Conservation (phyloP, 1,284 basidiomycete species). For the Tranzscheliella williamsii region DNA sequence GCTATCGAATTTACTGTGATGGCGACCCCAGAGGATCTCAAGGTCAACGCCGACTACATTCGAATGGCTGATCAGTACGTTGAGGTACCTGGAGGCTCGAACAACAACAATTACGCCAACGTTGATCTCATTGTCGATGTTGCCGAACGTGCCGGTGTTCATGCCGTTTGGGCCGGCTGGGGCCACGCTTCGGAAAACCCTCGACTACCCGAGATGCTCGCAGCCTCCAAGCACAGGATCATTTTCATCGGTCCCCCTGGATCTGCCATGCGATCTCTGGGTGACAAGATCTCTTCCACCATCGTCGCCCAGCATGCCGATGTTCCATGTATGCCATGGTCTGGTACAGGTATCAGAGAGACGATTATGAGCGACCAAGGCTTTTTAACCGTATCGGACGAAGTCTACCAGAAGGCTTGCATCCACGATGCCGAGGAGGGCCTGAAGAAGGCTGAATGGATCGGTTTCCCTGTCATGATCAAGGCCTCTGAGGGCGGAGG, state of each 20-base stretch:
- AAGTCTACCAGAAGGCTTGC: constrained; percentile 86
- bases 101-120: constrained; percentile 99
- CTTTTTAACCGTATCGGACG: constrained; percentile 90
- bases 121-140: constrained; percentile 99
- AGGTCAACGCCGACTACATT: constrained; percentile 99
- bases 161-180: constrained; percentile 99
- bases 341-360: constrained; percentile 89
- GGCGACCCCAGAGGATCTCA: constrained; percentile 95
- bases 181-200: constrained; percentile 99
- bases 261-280: constrained; percentile 96
- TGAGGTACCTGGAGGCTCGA: constrained; percentile 95
- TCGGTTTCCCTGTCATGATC: constrained; percentile 99
- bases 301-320: constrained; percentile 96
- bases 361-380: constrained; percentile 84
- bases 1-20: constrained; percentile 98
- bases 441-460: constrained; percentile 77
- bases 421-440: constrained; percentile 89
- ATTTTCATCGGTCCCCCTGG: constrained; percentile 99
- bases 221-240: constrained; percentile 90
- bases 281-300: constrained; percentile 99
- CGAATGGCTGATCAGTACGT: constrained; percentile 99
- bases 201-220: constrained; percentile 89
- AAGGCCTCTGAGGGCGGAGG: constrained; percentile 99
- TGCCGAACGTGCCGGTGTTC: constrained; percentile 93
- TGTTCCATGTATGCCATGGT: constrained; percentile 99